A percentile compares a stretch with the other conserved stretches of the same genome.
These are phyloP conservation scores for Phytophthora cactorum DNA, from an alignment of 352 stramenopile species.

Conservation along the genomic window DNA sequence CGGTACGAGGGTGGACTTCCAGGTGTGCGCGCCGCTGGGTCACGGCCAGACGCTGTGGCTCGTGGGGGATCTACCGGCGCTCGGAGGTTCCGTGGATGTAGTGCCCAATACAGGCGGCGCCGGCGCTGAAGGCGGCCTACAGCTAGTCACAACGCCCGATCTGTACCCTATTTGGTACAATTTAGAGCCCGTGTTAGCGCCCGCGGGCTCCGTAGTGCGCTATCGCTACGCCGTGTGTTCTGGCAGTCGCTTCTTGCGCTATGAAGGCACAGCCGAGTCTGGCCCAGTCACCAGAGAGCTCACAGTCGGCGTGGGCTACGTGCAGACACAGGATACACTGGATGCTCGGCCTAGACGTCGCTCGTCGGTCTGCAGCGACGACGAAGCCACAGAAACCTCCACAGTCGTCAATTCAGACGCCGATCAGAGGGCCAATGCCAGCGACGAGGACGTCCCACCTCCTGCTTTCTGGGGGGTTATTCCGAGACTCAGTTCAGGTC, in stretches of 20 bases:
- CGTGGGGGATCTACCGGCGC: constrained; percentile 70
- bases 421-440: constrained; percentile 7
- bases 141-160: constrained; percentile 86
- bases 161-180: constrained; percentile 92
- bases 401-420: constrained; percentile 4
- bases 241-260: constrained; percentile 78
- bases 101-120: constrained; percentile 49
- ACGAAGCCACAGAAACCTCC: constrained; percentile 11
- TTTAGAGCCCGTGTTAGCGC: constrained; percentile 76
- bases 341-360: constrained; percentile 44
- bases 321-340: constrained; percentile 82
- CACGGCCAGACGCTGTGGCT: constrained; percentile 87
- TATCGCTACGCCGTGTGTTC: constrained; percentile 90
- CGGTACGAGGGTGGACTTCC: constrained; percentile 83
- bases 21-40: constrained; percentile 74
- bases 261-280: constrained; percentile 59
- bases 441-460: constrained; percentile 29
- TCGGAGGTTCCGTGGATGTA: constrained; percentile 70
- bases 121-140: constrained; percentile 59
- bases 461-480: constrained; percentile 63
- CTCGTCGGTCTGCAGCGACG: constrained; percentile 28
- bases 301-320: constrained; percentile 56
- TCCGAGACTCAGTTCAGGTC: constrained; percentile 79
- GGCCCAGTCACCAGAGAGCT: constrained; percentile 55
- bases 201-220: constrained; percentile 61